Evolutionary conservation across 352 stramenopile genomes (phyloP), one percentile per base, ranked within the genome.

Genomic region (Halophytophthora batemanensis): DNA sequence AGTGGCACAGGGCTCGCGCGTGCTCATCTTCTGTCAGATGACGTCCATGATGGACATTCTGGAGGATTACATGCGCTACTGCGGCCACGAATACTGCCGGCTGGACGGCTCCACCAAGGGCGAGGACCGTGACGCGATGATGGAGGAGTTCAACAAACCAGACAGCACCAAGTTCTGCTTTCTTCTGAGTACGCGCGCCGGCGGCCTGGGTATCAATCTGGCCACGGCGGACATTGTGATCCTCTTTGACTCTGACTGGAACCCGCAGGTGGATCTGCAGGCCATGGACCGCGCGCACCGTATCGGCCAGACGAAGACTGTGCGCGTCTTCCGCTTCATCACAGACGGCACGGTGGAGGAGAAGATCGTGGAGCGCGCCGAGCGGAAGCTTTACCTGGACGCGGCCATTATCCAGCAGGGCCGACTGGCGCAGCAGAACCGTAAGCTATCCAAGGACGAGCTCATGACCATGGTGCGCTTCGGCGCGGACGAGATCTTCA

Each of bases 11-110:
- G 80, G 90, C 25, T 96, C 83, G 38, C 85, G 93, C 17, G 93
- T 99, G 21, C 74, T 99, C 15, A 98, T 99, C 65, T 99, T 99
- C 67, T 99, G 94, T 56, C 97, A 99, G 70, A 99, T 99, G 97
- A 99, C 97, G 38, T 95, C 96, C 29, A 96, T 99, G 74, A 96
- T 99, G 79, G 96, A 98, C 45, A 98, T 99, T 63, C 56, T 99
- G 18, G 97, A 99, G 66, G 97, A 99, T 71, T 99, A 99, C 64
- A 97, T 99, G 85, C 75, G 86, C 2, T 95, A 85, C 67, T 85
- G 87, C 45, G 58, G 57, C 42, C 80, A 93, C 62, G 82, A 92
- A 12, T 95, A 95, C 67, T 95, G 82, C 56, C 82, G 85, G 14
- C 57, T 95, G 7, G 85, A 95, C 31, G 85, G 85, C 13, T 83